Base-by-base conservation (phyloP, 768 basidiomycete species). In the Calocera cornea region DNA sequence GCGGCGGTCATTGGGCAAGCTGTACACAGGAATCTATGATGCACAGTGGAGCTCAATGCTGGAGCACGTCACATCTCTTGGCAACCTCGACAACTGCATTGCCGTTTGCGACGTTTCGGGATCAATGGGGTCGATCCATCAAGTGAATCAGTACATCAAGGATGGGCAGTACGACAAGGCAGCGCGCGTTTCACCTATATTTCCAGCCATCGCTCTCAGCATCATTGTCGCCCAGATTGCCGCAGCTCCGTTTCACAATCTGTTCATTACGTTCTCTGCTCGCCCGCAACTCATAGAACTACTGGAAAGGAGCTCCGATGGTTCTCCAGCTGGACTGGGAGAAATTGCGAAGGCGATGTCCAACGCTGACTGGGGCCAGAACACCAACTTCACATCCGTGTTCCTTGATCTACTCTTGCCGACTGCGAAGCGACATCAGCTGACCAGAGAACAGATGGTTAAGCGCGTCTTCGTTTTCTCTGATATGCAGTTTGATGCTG, bases 31-130 rank as follows among this genome's bases (percentile, higher is more conserved):
- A 2, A 66, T 87, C 29, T 72, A 83, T 5, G 83, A 89, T 69
- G 83, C 80, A 0, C 88, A 90, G 75, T 90, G 88, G 88, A 80
- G 80, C 66, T 77, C 84, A 0, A 78, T 89, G 49, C 75, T 89
- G 36, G 75, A 78, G 19, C 78, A 78, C 3, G 75, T 88, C 2
- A 79, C 79, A n/a, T 82, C 83, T 34, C 76, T 80, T 0, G 85
- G 86, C 1, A 73, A 75, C n/a, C 71, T 90, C 41, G 82, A 86
- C 1, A 87, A 85, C 69, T 79, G 82, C 11, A 72, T 90, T 29
- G 88, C 88, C 0, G 71, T 89, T 31, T 89, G 87, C 74, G 89
- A 90, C 72, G 87, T 89, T 19, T 88, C 86, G 0, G 87, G 86
- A 0, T 87, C 86, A 10, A 90, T 89, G 89, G 86, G 85, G 1